Evolutionary conservation across 805 yeast genomes (phyloP), one percentile per base, ranked within the genome.

Genomic region (Saturnispora kantuleensis): DNA sequence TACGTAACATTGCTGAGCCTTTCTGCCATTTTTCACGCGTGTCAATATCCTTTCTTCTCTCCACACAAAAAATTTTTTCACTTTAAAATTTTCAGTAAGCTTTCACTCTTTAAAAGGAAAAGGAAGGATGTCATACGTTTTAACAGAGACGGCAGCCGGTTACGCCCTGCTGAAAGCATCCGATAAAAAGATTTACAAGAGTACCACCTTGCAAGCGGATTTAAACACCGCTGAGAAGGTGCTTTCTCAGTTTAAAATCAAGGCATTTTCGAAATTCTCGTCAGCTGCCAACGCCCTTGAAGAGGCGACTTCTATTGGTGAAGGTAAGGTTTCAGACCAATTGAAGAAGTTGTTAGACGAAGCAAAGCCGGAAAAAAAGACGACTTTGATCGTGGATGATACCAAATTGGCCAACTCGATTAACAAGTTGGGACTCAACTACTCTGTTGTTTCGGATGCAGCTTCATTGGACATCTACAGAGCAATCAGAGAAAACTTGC

Each of bases 111-210:
- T 10, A 38, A 30, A 30, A 38, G 13, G 30, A 16, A 16, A 10
- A 36, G 35, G 35, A 36, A 35, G 26, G 33, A 84, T 84, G 94
- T 83, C 93, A 52, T 84, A 73, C 76, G 88, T 90, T 62, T 79
- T 90, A 65, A 84, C 97, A 50, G 98, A 93, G 74, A 93, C 98
- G 53, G 85, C 98, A 52, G 98, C 98, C 43, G 98, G 98, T 63
- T 93, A 93, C 67, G 98, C 98, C 63, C 76, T 93, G 63, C 78
- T 93, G 64, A 93, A 93, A 73, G 96, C 97, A 47, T 82, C 96
- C 52, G 97, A 93, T 75, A 93, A 93, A 74, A 90, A 90, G 75
- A 82, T 93, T 59, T 82, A 90, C 77, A 90, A 89, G 71, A 80
- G 93, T 21, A 65, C 83, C 45, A 64, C 79, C 47, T 69, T 89